Evolutionary conservation across 164 flowering plant species (phyloP).

Genomic region (Umbellularia californica): DNA sequence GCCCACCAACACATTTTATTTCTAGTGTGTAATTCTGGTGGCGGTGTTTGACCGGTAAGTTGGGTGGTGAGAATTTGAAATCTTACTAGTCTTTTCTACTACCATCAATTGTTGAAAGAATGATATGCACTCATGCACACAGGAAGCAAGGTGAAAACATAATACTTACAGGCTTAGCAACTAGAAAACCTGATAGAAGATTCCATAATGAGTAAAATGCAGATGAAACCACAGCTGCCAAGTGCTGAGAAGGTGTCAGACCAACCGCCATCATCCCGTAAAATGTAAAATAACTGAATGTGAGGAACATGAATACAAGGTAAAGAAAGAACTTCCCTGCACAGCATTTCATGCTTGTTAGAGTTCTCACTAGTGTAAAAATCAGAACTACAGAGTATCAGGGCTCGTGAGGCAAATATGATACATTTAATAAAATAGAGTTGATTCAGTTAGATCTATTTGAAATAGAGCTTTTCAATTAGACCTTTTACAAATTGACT

Average conservation of each 20-base stretch:
- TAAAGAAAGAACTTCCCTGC: constrained; percentile 75
- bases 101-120: not conserved
- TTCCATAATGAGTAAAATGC: constrained; percentile 94
- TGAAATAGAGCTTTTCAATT: too few relatives aligned
- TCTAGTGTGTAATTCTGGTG: too few relatives aligned
- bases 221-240: constrained; percentile 81
- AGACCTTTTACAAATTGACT: too few relatives aligned
- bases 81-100: not conserved
- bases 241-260: constrained; percentile 59
- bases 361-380: not conserved
- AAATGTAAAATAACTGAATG: constrained; percentile 76
- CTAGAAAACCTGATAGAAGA: constrained; percentile 79
- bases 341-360: constrained; percentile 5
- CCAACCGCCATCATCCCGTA: constrained; percentile 96
- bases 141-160: not conserved
- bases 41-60: not conserved
- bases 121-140: not conserved
- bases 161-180: constrained; percentile 66
- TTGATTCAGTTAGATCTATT: too few relatives aligned
- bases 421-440: not conserved
- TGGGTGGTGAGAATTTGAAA: too few relatives aligned
- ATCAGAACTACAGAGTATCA: not conserved
- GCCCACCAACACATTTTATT: too few relatives aligned
- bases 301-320: constrained; percentile 72
- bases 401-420: not conserved